Percentiles rank a stretch among this genome's conserved stretches.
These are phyloP conservation scores for Tripterygium wilfordii DNA, from an alignment of 177 flowering plant genomes.

Conservation along the genomic window DNA sequence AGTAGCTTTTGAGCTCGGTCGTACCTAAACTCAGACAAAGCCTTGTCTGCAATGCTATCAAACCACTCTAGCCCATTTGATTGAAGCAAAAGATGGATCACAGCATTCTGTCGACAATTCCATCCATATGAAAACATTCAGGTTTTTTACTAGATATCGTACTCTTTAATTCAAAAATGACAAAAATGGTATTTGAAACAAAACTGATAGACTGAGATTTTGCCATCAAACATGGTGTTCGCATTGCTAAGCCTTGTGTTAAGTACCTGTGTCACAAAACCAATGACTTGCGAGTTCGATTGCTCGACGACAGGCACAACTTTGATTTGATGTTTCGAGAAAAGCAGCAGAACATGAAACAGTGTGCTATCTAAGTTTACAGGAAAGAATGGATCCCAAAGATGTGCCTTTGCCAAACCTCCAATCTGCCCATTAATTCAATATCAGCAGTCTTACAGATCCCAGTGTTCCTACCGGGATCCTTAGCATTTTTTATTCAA, in stretches of 20 bases:
- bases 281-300: slow-evolving; percentile 10
- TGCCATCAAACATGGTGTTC: too few species aligned
- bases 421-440: slow-evolving; percentile 18
- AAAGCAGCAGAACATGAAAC: slow-evolving; percentile 31
- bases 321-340: slow-evolving; percentile 33
- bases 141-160: too few species aligned
- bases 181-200: neutral
- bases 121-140: too few species aligned
- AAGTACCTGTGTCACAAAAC: slow-evolving; percentile 27
- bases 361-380: slow-evolving; percentile 29
- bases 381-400: slow-evolving; percentile 45
- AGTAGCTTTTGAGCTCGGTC: too few species aligned
- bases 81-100: slow-evolving; percentile 28
- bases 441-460: too few species aligned
- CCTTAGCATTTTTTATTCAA: too few species aligned
- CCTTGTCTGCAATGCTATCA: slow-evolving; percentile 28
- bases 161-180: neutral
- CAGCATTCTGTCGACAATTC: too few species aligned
- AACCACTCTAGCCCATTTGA: slow-evolving; percentile 49
- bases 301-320: slow-evolving; percentile 33
- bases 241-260: too few species aligned
- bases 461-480: too few species aligned
- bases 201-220: too few species aligned
- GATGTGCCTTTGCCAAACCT: slow-evolving; percentile 30
- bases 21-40: slow-evolving; percentile 25